These are phyloP conservation scores for Tylopilus felleus DNA, from an alignment of 768 basidiomycete species.

Conservation along the genomic window DNA sequence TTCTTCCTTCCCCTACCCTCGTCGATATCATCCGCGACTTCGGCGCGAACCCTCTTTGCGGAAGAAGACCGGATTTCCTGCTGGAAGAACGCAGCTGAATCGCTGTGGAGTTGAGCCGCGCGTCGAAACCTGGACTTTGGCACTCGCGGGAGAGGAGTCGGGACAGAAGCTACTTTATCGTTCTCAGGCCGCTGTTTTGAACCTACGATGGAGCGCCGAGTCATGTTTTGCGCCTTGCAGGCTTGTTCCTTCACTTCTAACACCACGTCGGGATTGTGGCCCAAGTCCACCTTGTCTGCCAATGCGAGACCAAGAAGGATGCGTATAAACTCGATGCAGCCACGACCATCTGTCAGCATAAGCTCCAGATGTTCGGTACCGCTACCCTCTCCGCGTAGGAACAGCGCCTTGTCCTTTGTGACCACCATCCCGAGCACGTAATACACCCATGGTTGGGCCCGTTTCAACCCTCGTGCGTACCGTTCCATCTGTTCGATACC, in stretches of 20 bases:
- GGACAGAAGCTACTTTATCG: too few species aligned
- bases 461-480: conserved; percentile 6
- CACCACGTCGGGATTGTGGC: conserved; percentile 1
- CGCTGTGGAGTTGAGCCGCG: too few species aligned
- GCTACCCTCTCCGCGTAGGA: conserved; percentile 9
- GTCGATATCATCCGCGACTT: neutral
- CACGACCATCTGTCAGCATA: conserved; percentile 4
- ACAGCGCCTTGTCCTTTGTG: neutral
- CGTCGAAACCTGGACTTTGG: too few species aligned
- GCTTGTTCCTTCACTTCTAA: neutral
- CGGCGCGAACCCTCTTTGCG: neutral
- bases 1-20: neutral
- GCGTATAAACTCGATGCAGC: conserved; percentile 12
- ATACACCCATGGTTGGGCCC: neutral
- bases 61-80: too few species aligned
- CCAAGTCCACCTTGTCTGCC: conserved; percentile 5
- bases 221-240: neutral
- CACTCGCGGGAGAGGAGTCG: too few species aligned
- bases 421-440: conserved; percentile 2
- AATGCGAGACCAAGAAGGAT: conserved; percentile 13
- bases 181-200: too few species aligned
- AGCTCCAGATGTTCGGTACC: conserved; percentile 5
- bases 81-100: too few species aligned
- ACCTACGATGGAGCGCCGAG: too few species aligned
- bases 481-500: conserved; percentile 4